Evolutionary conservation across 2,329 filamentous ascomycete genomes (phyloP).

Genomic region (Ophiostoma montium): DNA sequence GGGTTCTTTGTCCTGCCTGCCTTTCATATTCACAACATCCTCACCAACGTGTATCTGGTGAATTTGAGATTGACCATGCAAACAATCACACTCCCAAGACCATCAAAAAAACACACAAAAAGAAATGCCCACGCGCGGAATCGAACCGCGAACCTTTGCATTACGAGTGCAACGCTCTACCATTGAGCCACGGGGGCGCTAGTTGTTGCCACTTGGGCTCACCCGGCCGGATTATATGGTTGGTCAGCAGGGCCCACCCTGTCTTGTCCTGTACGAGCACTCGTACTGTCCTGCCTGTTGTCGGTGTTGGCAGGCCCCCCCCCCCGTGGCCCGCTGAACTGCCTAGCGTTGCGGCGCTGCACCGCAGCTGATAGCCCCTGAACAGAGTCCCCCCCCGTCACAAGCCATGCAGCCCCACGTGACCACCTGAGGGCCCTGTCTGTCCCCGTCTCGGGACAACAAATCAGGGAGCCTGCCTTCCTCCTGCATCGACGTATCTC

Average conservation of each 20-base stretch:
- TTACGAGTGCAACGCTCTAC: conserved; percentile 3
- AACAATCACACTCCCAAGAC: too few species aligned
- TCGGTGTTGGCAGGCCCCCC: too few species aligned
- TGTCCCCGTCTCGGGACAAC: background rate
- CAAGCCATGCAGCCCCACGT: background rate
- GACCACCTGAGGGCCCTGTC: background rate
- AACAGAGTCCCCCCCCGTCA: background rate
- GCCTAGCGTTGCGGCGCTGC: background rate
- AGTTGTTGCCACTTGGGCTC: background rate
- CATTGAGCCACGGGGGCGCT: conserved; percentile 1
- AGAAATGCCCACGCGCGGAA: background rate
- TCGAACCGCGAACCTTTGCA: conserved; percentile 1
- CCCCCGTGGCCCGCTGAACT: too few species aligned
- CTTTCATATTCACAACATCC: too few species aligned
- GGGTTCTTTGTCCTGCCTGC: too few species aligned
- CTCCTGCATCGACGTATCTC: background rate
- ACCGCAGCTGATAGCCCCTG: conserved; percentile 1
- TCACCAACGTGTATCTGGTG: too few species aligned
- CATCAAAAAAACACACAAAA: background rate
- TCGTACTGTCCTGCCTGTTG: too few species aligned
- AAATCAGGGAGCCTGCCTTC: conserved; percentile 3
- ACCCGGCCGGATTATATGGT: background rate
- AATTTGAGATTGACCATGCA: too few species aligned
- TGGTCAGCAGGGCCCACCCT: background rate
- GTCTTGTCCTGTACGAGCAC: too few species aligned